Percentiles rank a stretch among this genome's conserved stretches.
Conservation (phyloP, 2,329 filamentous ascomycete species). For the Coniochaeta prunicola region DNA sequence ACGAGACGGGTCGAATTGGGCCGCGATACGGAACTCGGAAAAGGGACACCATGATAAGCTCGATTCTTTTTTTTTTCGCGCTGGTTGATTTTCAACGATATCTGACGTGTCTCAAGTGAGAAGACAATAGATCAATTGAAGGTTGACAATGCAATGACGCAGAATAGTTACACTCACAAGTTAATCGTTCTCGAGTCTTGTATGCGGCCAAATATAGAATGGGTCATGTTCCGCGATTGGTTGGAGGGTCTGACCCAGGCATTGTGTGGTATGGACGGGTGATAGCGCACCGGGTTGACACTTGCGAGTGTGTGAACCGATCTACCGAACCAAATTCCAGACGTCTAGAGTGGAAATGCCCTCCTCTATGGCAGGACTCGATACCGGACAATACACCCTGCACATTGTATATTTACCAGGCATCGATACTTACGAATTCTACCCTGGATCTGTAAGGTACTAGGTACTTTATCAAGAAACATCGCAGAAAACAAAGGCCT, state of each 20-base stretch:
- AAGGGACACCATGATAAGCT: not conserved
- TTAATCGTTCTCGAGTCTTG: not conserved
- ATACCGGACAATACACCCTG: too few relatives aligned
- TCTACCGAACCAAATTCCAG: not conserved
- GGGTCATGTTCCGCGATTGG: not conserved
- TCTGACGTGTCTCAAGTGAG: not conserved
- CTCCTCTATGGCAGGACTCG: too few relatives aligned
- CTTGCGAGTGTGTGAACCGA: not conserved
- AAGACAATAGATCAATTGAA: not conserved
- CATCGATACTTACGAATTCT: too few relatives aligned
- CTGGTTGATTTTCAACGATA: too few relatives aligned
- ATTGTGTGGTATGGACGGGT: not conserved
- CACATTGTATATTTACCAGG: too few relatives aligned
- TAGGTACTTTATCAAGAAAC: not conserved
- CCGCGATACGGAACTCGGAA: not conserved
- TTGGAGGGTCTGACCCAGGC: not conserved
- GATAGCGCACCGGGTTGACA: not conserved
- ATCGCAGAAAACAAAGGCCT: too few relatives aligned
- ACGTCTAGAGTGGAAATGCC: too few relatives aligned
- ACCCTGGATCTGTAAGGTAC: too few relatives aligned
- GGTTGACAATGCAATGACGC: not conserved
- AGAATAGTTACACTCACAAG: too few relatives aligned
- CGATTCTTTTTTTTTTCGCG: too few relatives aligned
- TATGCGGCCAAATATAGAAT: not conserved
- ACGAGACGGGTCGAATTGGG: not conserved